Evolutionary conservation across 768 basidiomycete species (phyloP).

Genomic region (Russula abietina): DNA sequence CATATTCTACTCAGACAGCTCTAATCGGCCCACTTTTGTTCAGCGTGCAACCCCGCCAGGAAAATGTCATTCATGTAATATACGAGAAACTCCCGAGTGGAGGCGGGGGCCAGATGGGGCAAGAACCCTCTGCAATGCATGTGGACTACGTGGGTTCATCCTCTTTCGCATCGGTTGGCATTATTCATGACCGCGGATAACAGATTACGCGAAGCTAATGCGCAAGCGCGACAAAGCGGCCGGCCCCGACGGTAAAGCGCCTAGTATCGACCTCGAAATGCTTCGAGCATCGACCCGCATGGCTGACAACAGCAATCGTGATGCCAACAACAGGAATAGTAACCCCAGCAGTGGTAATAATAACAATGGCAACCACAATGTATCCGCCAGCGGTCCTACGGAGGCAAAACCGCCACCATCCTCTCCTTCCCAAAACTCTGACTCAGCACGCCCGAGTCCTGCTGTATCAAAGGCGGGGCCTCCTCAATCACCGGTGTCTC

Average conservation of each 20-base stretch:
- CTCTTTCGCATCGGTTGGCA: constrained; percentile 7
- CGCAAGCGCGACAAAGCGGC: constrained; percentile 67
- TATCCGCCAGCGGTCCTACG: neutral
- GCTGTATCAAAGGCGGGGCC: constrained; percentile 20
- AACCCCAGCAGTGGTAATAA: constrained; percentile 11
- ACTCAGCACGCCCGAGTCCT: constrained; percentile 19
- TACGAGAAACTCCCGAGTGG: constrained; percentile 87
- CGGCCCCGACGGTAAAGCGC: constrained; percentile 46
- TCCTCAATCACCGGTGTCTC: constrained; percentile 18
- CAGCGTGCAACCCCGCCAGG: constrained; percentile 82
- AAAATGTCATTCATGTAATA: constrained; percentile 84
- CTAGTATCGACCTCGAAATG: constrained; percentile 66
- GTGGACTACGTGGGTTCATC: constrained; percentile 65
- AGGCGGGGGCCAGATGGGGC: constrained; percentile 79
- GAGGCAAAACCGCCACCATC: constrained; percentile 15
- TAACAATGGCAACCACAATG: constrained; percentile 1
- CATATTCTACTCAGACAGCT: constrained; percentile 27
- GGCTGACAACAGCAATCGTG: constrained; percentile 18
- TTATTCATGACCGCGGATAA: constrained; percentile 1
- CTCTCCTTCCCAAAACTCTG: constrained; percentile 15
- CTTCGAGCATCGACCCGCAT: constrained; percentile 50
- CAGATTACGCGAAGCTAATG: constrained; percentile 80
- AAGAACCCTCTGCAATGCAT: constrained; percentile 78
- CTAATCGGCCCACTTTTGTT: neutral
- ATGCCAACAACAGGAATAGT: constrained; percentile 20